Evolutionary conservation across 805 yeast genomes (phyloP).

Genomic region (Yamadazyma sp.): DNA sequence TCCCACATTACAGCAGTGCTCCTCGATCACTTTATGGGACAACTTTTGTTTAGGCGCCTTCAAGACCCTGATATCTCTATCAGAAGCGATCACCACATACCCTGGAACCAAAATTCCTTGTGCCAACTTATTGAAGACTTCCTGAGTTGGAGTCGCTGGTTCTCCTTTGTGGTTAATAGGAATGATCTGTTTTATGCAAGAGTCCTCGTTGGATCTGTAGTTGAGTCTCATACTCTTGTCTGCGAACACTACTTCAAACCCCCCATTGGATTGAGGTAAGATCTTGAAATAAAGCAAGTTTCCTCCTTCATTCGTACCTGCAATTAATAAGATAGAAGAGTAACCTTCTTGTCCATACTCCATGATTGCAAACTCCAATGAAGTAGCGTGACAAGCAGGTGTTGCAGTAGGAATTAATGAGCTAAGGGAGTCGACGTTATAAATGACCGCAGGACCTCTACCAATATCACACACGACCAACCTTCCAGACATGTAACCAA

Average conservation of each 20-base stretch:
- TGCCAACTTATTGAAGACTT: conserved; percentile 55
- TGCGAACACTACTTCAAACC: conserved; percentile 57
- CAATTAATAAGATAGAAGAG: conserved; percentile 68
- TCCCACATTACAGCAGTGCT: conserved; percentile 47
- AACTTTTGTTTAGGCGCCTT: conserved; percentile 61
- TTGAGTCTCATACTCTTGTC: conserved; percentile 41
- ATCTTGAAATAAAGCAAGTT: conserved; percentile 62
- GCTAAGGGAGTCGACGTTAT: conserved; percentile 33
- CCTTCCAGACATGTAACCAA: conserved; percentile 77
- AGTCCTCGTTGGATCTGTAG: conserved; percentile 46
- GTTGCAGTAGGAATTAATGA: conserved; percentile 32
- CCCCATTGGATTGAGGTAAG: conserved; percentile 57
- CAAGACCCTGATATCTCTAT: conserved; percentile 60
- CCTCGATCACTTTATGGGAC: conserved; percentile 61
- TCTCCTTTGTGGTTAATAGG: conserved; percentile 64
- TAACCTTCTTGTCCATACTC: conserved; percentile 63
- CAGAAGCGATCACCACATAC: conserved; percentile 53
- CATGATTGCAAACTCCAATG: conserved; percentile 73
- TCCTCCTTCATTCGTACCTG: conserved; percentile 78
- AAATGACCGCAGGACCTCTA: conserved; percentile 72
- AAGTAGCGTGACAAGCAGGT: conserved; percentile 46
- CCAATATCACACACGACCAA: conserved; percentile 68
- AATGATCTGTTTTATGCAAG: conserved; percentile 53
- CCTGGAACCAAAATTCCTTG: conserved; percentile 66
- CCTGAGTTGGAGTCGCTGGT: conserved; percentile 63